Evolutionary conservation across 2,329 filamentous ascomycete genomes (phyloP).

Genomic region (Hymenoscyphus salicellus): DNA sequence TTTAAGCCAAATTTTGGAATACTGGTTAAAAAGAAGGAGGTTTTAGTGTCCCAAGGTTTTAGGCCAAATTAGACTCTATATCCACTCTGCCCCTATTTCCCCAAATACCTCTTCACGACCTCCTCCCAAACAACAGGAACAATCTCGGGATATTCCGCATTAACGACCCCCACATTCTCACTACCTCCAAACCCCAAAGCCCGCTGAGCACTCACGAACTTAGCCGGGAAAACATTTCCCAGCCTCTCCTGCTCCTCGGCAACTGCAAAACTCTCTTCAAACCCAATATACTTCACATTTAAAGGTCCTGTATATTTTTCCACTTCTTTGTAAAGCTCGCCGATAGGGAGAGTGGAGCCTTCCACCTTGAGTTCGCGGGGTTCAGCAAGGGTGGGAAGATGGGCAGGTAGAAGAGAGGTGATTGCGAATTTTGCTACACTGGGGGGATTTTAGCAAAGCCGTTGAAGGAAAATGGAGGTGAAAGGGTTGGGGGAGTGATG

Average conservation of each 20-base stretch:
- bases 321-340: background rate
- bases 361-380: background rate
- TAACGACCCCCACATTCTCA: conserved; percentile 4
- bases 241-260: background rate
- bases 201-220: conserved; percentile 2
- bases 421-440: conserved; percentile 6
- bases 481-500: too few species aligned
- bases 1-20: too few species aligned
- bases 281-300: background rate
- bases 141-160: conserved; percentile 8
- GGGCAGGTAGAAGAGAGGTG: background rate
- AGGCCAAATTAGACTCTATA: too few species aligned
- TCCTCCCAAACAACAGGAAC: background rate
- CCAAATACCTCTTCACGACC: conserved; percentile 2
- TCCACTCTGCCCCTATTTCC: background rate
- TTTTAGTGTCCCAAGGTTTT: too few species aligned
- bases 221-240: conserved; percentile 7
- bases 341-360: background rate
- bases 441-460: background rate
- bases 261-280: background rate
- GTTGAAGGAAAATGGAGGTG: background rate
- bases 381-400: background rate
- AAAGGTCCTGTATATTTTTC: background rate
- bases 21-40: too few species aligned
- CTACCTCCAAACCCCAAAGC: conserved; percentile 6